phyloP scores from a whole-genome alignment of 495 filamentous ascomycete species.

The Hyaloscypha finlandica region DNA sequence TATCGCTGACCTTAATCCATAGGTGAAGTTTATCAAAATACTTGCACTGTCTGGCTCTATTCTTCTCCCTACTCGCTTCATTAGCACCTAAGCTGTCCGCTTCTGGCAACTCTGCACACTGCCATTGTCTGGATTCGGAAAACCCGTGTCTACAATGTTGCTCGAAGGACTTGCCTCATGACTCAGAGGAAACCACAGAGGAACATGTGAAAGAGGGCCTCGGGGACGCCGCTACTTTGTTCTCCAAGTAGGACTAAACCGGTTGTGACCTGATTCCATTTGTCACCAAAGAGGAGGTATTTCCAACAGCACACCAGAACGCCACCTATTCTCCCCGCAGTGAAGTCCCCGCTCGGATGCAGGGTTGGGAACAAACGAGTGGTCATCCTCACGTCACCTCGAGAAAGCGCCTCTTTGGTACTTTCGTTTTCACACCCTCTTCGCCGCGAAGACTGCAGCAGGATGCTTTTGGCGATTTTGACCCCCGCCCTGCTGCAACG shows the following conservation, averaged over 20 bases:
- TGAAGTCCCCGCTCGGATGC: not conserved
- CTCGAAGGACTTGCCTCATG: not conserved
- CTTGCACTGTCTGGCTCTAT: slow-evolving; percentile 1
- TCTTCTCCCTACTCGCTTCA: slow-evolving; percentile 16
- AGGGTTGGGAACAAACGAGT: not conserved
- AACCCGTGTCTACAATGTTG: not conserved
- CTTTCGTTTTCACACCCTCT: slow-evolving; percentile 9
- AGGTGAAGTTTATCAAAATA: not conserved
- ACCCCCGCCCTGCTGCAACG: slow-evolving; percentile 16
- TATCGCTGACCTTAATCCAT: not conserved
- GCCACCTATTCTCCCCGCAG: slow-evolving; percentile 10
- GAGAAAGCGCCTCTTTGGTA: slow-evolving; percentile 8
- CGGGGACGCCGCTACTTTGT: not conserved
- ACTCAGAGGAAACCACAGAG: not conserved
- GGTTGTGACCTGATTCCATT: slow-evolving; percentile 6
- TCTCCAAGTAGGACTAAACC: not conserved
- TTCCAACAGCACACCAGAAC: slow-evolving; percentile 1
- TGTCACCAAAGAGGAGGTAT: slow-evolving; percentile 6
- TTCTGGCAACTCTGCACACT: not conserved
- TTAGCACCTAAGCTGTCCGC: not conserved
- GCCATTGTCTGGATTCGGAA: slow-evolving; percentile 2
- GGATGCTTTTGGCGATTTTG: slow-evolving; percentile 15
- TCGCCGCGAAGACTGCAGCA: slow-evolving; percentile 7
- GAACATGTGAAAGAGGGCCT: not conserved
- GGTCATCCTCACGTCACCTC: not conserved